These are phyloP conservation scores for Fusarium nelsonii DNA, from an alignment of 2,329 filamentous ascomycete genomes.

Conservation along the genomic window DNA sequence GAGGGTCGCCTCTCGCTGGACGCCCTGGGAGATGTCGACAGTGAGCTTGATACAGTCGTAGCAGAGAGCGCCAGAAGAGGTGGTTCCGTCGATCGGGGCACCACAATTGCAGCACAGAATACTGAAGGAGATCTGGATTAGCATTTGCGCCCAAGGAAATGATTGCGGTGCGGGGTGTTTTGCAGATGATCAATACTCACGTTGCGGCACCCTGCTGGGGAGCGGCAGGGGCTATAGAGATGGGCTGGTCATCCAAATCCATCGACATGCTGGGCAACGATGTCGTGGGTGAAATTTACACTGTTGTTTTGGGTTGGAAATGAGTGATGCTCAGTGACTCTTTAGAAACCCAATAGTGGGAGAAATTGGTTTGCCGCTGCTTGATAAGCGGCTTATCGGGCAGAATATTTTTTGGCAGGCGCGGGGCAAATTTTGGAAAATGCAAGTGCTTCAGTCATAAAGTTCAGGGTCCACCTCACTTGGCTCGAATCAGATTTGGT, in stretches of 20 bases:
- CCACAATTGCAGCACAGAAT: conserved; percentile 99
- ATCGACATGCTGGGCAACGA: conserved; percentile 54
- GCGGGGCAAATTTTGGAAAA: conserved; percentile 44
- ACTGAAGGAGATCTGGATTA: conserved; percentile 39
- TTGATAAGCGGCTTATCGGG: conserved; percentile 55
- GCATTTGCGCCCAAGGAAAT: conserved; percentile 25
- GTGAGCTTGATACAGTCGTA: conserved; percentile 96
- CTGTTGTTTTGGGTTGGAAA: conserved; percentile 34
- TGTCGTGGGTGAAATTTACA: conserved; percentile 31
- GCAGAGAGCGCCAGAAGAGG: conserved; percentile 87
- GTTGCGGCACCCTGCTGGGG: conserved; percentile 55
- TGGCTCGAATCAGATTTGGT: conserved; percentile 17
- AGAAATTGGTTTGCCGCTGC: conserved; percentile 56
- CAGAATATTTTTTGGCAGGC: conserved; percentile 41
- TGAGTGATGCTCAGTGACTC: conserved; percentile 42
- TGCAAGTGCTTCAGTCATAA: conserved; percentile 30
- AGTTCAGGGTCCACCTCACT: conserved; percentile 41
- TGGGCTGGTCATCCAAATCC: conserved; percentile 59
- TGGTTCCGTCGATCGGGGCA: conserved; percentile 92
- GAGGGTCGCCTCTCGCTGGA: conserved; percentile 89
- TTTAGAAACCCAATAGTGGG: conserved; percentile 42
- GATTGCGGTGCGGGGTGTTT: conserved; percentile 32
- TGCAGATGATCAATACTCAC: conserved; percentile 49
- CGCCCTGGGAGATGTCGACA: conserved; percentile 90
- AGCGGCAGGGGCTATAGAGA: conserved; percentile 53